Percentiles rank a stretch among this genome's conserved stretches.
Evolutionary conservation across 805 yeast species (phyloP).

Genomic region (Candida chilensis): DNA sequence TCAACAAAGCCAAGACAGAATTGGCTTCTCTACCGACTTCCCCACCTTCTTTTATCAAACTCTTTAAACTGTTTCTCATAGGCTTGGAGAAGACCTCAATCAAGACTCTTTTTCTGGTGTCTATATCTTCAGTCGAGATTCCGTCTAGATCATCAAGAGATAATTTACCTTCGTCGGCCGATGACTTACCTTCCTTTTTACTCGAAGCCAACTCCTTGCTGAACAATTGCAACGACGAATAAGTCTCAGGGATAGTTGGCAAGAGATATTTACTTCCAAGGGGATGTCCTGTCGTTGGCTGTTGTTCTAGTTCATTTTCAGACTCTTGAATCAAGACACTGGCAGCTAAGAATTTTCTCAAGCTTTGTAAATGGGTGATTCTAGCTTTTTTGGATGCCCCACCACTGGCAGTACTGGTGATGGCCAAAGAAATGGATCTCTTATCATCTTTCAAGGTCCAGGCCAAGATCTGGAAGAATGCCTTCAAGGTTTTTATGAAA

Average conservation of each 20-base stretch:
- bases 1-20: constrained; percentile 10
- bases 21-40: constrained; percentile 49
- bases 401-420: constrained; percentile 20
- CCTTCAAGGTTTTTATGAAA: constrained; percentile 62
- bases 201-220: constrained; percentile 18
- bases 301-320: background rate
- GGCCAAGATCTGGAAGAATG: constrained; percentile 61
- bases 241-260: constrained; percentile 55
- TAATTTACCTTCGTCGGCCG: constrained; percentile 13
- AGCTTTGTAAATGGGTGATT: constrained; percentile 26
- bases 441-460: constrained; percentile 50
- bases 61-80: constrained; percentile 38
- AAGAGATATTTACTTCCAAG: constrained; percentile 42
- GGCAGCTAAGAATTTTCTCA: constrained; percentile 16
- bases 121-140: constrained; percentile 50
- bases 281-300: no score
- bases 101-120: constrained; percentile 44
- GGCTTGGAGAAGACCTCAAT: constrained; percentile 42
- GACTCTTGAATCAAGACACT: background rate
- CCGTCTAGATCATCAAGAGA: constrained; percentile 28
- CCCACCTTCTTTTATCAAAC: constrained; percentile 61
- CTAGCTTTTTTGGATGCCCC: constrained; percentile 26
- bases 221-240: constrained; percentile 52
- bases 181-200: constrained; percentile 1
- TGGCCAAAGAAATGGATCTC: constrained; percentile 21